Percentiles rank a stretch among this genome's conserved stretches.
These are phyloP conservation scores for Acanthamoeba royreba DNA, from an alignment of 208 protist species.

Conservation along the genomic window DNA sequence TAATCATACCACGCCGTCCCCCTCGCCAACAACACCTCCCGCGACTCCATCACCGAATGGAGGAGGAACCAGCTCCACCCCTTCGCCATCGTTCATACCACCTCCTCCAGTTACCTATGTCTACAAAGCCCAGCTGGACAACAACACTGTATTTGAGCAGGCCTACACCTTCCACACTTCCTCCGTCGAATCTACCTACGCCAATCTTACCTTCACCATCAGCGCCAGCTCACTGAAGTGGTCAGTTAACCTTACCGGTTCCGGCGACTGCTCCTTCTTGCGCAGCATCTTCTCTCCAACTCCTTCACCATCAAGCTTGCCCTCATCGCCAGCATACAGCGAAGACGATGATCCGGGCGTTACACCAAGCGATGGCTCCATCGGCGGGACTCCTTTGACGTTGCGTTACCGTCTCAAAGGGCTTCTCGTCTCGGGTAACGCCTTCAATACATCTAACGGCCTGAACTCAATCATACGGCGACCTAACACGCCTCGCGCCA, in stretches of 20 bases:
- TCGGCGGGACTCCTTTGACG: not conserved
- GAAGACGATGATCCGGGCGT: not conserved
- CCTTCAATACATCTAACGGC: not conserved
- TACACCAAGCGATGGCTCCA: not conserved
- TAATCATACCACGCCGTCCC: too few relatives aligned
- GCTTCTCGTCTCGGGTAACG: not conserved
- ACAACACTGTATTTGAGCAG: not conserved
- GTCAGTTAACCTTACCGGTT: not conserved
- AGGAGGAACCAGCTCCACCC: too few relatives aligned
- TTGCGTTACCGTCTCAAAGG: not conserved
- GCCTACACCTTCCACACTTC: not conserved
- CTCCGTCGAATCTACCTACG: not conserved
- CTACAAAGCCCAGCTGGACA: not conserved
- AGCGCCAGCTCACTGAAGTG: not conserved
- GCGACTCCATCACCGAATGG: too few relatives aligned
- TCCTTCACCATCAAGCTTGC: not conserved
- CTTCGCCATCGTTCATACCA: too few relatives aligned
- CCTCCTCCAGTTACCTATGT: too few relatives aligned
- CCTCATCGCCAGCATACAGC: not conserved
- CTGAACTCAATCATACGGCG: not conserved
- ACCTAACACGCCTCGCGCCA: not conserved
- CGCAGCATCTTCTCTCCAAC: too few relatives aligned
- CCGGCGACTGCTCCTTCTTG: too few relatives aligned
- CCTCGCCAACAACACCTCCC: too few relatives aligned
- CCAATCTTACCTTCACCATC: not conserved